A percentile compares a stretch with the other conserved stretches of the same genome.
Conservation (phyloP, 2,329 filamentous ascomycete species). For the Spiromastix sp. region DNA sequence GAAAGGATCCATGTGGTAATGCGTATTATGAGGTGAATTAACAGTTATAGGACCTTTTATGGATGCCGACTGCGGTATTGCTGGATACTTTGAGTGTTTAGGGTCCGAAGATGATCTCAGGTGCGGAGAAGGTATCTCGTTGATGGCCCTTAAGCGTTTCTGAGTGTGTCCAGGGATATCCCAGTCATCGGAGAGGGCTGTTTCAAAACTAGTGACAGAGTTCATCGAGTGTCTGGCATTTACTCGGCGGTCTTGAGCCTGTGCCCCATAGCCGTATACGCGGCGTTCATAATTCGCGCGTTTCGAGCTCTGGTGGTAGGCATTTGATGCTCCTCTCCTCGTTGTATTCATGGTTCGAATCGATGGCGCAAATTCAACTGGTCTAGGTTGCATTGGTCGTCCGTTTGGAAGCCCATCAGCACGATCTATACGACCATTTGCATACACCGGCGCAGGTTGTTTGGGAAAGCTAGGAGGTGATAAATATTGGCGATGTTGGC, state of each 20-base stretch:
- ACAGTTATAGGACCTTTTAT: too few relatives aligned
- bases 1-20: too few relatives aligned
- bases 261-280: slow-evolving; percentile 6
- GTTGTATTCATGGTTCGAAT: background rate
- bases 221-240: slow-evolving; percentile 6
- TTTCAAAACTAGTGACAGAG: slow-evolving; percentile 17
- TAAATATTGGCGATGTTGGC: too few relatives aligned
- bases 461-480: too few relatives aligned
- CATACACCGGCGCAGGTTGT: too few relatives aligned
- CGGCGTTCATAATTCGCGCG: slow-evolving; percentile 2
- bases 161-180: slow-evolving; percentile 12
- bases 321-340: background rate
- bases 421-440: too few relatives aligned
- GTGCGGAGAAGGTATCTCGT: slow-evolving; percentile 8
- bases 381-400: too few relatives aligned
- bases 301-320: background rate
- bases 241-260: slow-evolving; percentile 5
- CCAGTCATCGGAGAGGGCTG: slow-evolving; percentile 18
- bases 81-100: too few relatives aligned
- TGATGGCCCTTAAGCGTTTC: slow-evolving; percentile 15
- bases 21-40: too few relatives aligned
- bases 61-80: too few relatives aligned
- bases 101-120: too few relatives aligned
- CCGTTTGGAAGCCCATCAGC: too few relatives aligned
- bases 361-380: background rate